Evolutionary conservation across 257 asterid genomes (phyloP).

Genomic region (Sherardia arvensis): DNA sequence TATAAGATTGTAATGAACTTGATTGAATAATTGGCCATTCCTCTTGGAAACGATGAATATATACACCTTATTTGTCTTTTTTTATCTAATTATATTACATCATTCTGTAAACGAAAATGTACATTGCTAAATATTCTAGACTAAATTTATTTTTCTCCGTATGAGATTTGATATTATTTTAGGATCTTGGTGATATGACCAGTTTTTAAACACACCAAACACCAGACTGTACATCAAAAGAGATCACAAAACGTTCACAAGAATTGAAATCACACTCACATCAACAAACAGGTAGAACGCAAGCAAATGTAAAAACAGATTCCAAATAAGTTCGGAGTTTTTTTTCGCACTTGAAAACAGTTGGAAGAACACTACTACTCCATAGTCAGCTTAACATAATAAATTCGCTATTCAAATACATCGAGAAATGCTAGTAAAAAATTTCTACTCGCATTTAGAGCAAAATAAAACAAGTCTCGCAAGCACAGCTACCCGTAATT

Average conservation of each 20-base stretch:
- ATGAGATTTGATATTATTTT: too few species aligned
- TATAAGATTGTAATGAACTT: not conserved
- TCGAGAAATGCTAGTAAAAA: not conserved
- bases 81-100: too few species aligned
- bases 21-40: not conserved
- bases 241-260: too few species aligned
- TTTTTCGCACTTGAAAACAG: not conserved
- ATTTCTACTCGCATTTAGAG: slow-evolving; percentile 9
- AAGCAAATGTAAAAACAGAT: too few species aligned
- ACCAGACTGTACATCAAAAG: too few species aligned
- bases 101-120: not conserved
- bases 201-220: too few species aligned
- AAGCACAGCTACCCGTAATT: slow-evolving; percentile 5
- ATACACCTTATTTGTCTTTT: not conserved
- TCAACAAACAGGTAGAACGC: too few species aligned
- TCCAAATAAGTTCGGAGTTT: not conserved
- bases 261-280: too few species aligned
- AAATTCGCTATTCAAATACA: slow-evolving; percentile 4
- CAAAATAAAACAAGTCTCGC: slow-evolving; percentile 7
- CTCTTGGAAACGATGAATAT: not conserved
- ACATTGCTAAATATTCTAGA: not conserved
- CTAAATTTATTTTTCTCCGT: not conserved
- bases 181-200: too few species aligned
- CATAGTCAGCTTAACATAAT: slow-evolving; percentile 1
- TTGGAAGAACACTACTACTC: not conserved